These are phyloP conservation scores for Exophiala calicioides DNA, from an alignment of 2,329 filamentous ascomycete species.

Conservation along the genomic window DNA sequence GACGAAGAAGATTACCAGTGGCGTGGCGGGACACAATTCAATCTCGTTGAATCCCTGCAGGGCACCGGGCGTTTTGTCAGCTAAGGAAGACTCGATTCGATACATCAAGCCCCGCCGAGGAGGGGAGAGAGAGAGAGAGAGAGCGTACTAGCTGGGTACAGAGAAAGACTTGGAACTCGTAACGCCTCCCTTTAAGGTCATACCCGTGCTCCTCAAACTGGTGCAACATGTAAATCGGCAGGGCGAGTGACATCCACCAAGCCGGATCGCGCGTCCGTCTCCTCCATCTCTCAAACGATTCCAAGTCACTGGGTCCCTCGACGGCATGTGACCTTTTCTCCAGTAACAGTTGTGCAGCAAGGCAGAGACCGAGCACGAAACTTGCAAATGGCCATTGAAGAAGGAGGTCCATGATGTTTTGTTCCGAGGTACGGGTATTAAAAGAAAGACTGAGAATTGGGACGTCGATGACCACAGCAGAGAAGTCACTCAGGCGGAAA, in stretches of 20 bases:
- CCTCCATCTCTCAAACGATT: not conserved
- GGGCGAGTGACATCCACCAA: not conserved
- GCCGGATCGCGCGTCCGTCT: not conserved
- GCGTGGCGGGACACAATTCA: not conserved
- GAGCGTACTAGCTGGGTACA: no score
- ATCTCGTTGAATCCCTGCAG: not conserved
- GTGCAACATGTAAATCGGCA: not conserved
- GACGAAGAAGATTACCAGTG: not conserved
- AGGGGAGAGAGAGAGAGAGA: no score
- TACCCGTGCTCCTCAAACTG: not conserved
- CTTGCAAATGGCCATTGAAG: not conserved
- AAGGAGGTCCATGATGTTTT: no score
- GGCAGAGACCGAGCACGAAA: not conserved
- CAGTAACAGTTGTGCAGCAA: not conserved
- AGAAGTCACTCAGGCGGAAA: no score
- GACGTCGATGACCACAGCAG: no score
- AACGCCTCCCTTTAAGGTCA: not conserved
- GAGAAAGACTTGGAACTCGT: not conserved
- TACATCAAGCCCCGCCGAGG: no score
- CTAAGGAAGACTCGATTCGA: no score
- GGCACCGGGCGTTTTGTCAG: no score
- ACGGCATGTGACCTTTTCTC: not conserved
- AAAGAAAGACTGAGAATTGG: no score
- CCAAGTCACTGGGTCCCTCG: not conserved
- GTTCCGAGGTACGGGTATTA: no score